phyloP scores from a whole-genome alignment of 257 asterid species.

The Solanum boliviense region DNA sequence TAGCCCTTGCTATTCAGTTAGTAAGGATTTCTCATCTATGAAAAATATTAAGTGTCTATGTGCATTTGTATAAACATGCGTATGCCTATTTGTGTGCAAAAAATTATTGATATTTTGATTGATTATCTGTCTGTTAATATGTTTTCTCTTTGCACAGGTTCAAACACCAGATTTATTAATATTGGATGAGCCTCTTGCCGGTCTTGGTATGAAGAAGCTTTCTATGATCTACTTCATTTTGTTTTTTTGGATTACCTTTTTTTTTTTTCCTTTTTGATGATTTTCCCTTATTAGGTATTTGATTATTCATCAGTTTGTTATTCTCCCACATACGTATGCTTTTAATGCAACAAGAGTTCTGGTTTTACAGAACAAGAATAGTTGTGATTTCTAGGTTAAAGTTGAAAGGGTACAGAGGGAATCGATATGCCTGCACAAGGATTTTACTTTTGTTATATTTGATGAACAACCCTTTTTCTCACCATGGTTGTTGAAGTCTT shows the following conservation, averaged over 20 bases:
- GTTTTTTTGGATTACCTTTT: background rate
- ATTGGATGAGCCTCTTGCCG: conserved; percentile 98
- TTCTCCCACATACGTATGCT: background rate
- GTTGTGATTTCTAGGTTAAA: background rate
- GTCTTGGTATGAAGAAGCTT: conserved; percentile 58
- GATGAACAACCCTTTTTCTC: background rate
- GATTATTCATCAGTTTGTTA: background rate
- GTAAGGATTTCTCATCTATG: conserved; percentile 31
- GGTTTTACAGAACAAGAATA: background rate
- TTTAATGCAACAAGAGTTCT: background rate
- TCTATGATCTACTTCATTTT: conserved; percentile 6
- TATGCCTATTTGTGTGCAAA: background rate
- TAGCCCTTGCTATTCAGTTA: conserved; percentile 86
- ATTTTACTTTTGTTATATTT: background rate
- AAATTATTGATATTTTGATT: background rate
- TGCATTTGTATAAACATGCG: background rate
- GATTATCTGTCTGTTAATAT: conserved; percentile 13
- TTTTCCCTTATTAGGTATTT: background rate
- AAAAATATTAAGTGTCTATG: background rate
- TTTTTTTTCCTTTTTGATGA: background rate
- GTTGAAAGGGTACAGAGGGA: background rate
- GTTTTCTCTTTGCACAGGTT: conserved; percentile 41
- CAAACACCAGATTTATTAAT: conserved; percentile 76
- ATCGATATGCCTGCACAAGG: background rate
- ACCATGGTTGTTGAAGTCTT: background rate